These are phyloP conservation scores for Xylaria cubensis DNA, from an alignment of 495 filamentous ascomycete species.

Conservation along the genomic window DNA sequence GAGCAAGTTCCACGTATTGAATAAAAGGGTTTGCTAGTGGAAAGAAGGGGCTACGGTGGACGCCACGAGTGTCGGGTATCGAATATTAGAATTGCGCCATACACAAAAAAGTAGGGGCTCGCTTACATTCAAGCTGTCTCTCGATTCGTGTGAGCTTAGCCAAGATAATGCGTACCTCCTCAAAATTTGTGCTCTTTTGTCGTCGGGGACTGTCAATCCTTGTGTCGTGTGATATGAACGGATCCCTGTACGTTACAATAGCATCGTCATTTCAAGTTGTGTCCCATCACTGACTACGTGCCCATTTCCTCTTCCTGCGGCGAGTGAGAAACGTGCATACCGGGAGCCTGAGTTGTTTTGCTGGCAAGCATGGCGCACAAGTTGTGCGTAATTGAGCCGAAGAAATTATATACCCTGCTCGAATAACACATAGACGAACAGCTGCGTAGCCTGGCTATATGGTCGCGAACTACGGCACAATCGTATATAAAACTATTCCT, in stretches of 20 bases:
- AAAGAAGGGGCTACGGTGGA: too few relatives aligned
- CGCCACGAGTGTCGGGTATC: too few relatives aligned
- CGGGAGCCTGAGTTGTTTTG: neutral
- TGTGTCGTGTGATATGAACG: neutral
- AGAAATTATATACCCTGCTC: too few relatives aligned
- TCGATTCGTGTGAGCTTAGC: neutral
- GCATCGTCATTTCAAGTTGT: neutral
- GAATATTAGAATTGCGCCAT: too few relatives aligned
- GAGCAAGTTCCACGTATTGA: conserved; percentile 12
- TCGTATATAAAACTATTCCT: neutral
- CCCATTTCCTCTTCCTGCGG: neutral
- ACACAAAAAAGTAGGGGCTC: neutral
- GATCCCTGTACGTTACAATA: neutral
- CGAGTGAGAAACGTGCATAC: neutral
- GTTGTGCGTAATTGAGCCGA: neutral
- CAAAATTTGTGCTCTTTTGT: neutral
- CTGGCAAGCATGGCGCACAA: neutral
- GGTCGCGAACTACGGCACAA: neutral
- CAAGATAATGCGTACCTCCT: neutral
- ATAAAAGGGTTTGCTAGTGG: too few relatives aligned
- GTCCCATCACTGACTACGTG: neutral
- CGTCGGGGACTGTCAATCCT: neutral
- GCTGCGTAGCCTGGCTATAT: neutral
- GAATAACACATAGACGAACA: neutral
- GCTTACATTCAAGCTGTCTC: neutral